Conservation (phyloP, 495 filamentous ascomycete species). For the Glarea lozoyensis region DNA sequence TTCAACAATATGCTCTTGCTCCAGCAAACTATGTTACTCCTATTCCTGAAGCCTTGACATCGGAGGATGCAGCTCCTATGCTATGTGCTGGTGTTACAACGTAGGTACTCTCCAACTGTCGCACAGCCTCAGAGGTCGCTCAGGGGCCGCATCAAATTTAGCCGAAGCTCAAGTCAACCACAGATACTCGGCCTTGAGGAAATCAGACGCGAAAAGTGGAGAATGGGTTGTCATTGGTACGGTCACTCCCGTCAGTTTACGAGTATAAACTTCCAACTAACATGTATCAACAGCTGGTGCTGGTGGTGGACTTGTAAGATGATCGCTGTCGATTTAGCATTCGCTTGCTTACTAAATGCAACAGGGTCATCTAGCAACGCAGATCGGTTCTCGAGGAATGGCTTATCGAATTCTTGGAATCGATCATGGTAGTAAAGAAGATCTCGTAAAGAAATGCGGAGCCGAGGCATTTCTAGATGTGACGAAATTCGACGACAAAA, state of each 20-base stretch:
- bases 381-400: slow-evolving; percentile 53
- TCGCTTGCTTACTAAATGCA: background rate
- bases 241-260: slow-evolving; percentile 5
- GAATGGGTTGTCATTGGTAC: slow-evolving; percentile 51
- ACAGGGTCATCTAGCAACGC: slow-evolving; percentile 49
- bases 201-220: slow-evolving; percentile 47
- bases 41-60: slow-evolving; percentile 51
- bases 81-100: slow-evolving; percentile 53
- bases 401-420: slow-evolving; percentile 60
- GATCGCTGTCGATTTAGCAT: background rate
- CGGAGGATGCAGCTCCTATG: slow-evolving; percentile 54
- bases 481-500: slow-evolving; percentile 42
- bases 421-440: slow-evolving; percentile 54
- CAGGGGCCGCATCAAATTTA: slow-evolving; percentile 17
- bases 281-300: slow-evolving; percentile 37
- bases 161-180: slow-evolving; percentile 21
- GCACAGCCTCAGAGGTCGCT: slow-evolving; percentile 1
- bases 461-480: slow-evolving; percentile 65
- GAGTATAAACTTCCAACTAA: slow-evolving; percentile 3
- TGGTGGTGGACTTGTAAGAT: slow-evolving; percentile 52
- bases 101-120: slow-evolving; percentile 2
- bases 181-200: slow-evolving; percentile 45
- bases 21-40: slow-evolving; percentile 61
- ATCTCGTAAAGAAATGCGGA: slow-evolving; percentile 48
- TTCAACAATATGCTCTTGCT: slow-evolving; percentile 61